Conservation (phyloP, 352 stramenopile species). For the Globisporangium barbulae region DNA sequence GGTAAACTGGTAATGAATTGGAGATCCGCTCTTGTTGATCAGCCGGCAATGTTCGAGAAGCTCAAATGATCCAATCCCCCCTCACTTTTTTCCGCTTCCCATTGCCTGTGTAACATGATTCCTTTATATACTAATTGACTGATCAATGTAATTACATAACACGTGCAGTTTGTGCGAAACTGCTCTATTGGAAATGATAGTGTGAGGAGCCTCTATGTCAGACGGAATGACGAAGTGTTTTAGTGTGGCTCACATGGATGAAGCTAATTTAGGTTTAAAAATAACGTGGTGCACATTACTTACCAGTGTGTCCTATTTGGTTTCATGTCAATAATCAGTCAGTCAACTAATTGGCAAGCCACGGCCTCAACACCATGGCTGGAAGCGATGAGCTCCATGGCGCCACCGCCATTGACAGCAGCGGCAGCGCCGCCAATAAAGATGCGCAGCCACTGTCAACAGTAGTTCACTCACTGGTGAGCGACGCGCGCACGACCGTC, state of each 20-base stretch:
- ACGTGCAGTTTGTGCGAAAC: too few species aligned
- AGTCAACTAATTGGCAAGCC: neutral
- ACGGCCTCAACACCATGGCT: neutral
- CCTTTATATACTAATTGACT: too few species aligned
- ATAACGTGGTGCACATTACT: neutral
- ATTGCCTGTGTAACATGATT: too few species aligned
- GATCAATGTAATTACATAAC: too few species aligned
- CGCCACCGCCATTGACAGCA: neutral
- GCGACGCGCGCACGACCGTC: constrained; percentile 40
- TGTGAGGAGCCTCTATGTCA: too few species aligned
- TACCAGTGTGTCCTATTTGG: too few species aligned
- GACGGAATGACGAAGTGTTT: neutral
- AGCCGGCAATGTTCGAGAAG: constrained; percentile 14
- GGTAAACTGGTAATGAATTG: neutral
- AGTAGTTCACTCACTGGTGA: constrained; percentile 26
- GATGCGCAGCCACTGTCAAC: neutral
- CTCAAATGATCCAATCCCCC: neutral
- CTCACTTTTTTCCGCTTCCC: too few species aligned
- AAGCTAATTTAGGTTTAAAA: neutral
- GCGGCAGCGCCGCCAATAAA: neutral
- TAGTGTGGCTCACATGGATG: constrained; percentile 2
- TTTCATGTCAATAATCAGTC: constrained; percentile 1
- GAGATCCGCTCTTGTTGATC: constrained; percentile 3
- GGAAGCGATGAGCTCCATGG: constrained; percentile 7
- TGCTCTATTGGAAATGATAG: too few species aligned